Evolutionary conservation across 1,139 yeast genomes (phyloP), one percentile per base, ranked within the genome.

Genomic region (Komagataea norvegica): DNA sequence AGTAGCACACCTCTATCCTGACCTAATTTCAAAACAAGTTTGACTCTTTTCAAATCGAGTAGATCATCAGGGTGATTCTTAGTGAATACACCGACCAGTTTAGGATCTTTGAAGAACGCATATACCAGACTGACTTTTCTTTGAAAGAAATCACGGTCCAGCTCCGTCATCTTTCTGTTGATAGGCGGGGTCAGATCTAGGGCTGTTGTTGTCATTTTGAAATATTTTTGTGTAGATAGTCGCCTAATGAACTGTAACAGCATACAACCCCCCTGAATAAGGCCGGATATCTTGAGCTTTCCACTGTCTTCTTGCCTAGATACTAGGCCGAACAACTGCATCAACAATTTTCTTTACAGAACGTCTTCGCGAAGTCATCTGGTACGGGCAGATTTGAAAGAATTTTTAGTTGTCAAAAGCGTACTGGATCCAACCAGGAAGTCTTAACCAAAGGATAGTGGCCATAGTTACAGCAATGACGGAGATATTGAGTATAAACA

Each of bases 21-120:
- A 1, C 49, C 52, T 26, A 77, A 57, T 27, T 69, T 67, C 3
- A 82, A 76, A 8, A 86, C 77, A 47, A 81, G 83, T 28, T 84
- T 77, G 14, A 83, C 62, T 4, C 81, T 71, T 9, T 85, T 86
- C 17, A 81, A 57, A 48, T 73, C 71, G 19, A 87, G 59, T 15
- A 84, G 67, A 50, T 81, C 85, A 8, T 62, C 55, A 42, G 72
- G 70, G 54, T 75, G 72, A 7, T 59, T 49, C 48, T 76, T 77
- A 17, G 74, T 73, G 37, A 69, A 57, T 5, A 37, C 38, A 8
- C 84, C 80, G 18, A 82, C 65, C 43, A 64, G 61, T 35, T 72
- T 69, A 1, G 93, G 87, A 41, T 87, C 78, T 2, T 80, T 77
- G 52, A 89, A 77, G 36, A 68, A 61, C 1, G 89, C 87, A 13